phyloP scores from a whole-genome alignment of 352 stramenopile genomes.

The Phytopythium boreale region DNA sequence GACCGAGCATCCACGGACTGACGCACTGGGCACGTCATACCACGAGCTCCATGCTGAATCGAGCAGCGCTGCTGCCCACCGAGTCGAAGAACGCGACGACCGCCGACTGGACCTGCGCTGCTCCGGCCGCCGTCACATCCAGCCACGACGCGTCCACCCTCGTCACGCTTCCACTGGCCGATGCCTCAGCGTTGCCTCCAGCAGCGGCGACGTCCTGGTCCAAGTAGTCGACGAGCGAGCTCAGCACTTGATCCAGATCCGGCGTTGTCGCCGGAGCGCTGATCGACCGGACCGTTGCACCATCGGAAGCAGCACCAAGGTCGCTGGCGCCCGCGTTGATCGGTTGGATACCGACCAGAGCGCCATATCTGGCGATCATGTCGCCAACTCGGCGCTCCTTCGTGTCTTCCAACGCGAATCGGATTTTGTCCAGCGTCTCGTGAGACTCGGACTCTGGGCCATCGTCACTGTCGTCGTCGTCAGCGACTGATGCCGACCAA shows the following conservation, averaged over 20 bases:
- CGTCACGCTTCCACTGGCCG: conserved; percentile 2
- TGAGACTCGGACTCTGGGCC: background rate
- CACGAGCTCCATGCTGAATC: conserved; percentile 2
- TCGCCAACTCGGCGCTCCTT: conserved; percentile 3
- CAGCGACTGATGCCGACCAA: conserved; percentile 11
- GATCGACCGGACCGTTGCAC: background rate
- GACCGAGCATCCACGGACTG: no score
- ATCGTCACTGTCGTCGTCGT: background rate
- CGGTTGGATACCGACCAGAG: conserved; percentile 16
- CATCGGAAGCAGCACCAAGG: background rate
- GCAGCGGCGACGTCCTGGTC: conserved; percentile 15
- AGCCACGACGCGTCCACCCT: conserved; percentile 31
- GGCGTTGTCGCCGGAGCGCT: background rate
- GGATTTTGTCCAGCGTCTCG: conserved; percentile 26
- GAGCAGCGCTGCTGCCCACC: background rate
- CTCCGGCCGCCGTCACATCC: conserved; percentile 20
- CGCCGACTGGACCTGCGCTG: conserved; percentile 18
- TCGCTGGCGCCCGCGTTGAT: background rate
- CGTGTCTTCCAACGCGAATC: conserved; percentile 6
- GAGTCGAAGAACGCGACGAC: background rate
- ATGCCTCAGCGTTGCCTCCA: background rate
- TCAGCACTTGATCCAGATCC: background rate
- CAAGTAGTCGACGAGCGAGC: conserved; percentile 11
- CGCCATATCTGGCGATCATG: conserved; percentile 15
- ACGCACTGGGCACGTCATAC: background rate